These are phyloP conservation scores for Auxenochlorella protothecoides DNA, from an alignment of 139 green algal species.

Conservation along the genomic window DNA sequence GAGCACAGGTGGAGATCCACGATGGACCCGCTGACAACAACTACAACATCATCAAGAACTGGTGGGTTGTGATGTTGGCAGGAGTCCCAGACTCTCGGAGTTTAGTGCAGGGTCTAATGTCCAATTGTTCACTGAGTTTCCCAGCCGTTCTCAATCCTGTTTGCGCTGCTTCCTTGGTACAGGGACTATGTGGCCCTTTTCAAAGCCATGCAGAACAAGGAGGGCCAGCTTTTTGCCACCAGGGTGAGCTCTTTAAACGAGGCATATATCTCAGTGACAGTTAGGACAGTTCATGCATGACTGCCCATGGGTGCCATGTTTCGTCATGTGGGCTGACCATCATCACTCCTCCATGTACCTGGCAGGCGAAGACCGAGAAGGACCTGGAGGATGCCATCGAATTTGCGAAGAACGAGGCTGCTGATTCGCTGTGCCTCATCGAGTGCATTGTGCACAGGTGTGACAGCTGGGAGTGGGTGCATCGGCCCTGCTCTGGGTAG, in stretches of 20 bases:
- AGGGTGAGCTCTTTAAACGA: neutral
- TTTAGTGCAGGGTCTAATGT: no score
- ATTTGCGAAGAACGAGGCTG: constrained; percentile 14
- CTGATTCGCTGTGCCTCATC: constrained; percentile 58
- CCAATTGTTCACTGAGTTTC: no score
- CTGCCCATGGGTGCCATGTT: neutral
- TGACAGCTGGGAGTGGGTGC: neutral
- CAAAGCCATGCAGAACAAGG: constrained; percentile 36
- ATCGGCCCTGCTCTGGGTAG: neutral
- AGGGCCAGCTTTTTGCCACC: constrained; percentile 15
- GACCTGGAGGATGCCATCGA: constrained; percentile 49
- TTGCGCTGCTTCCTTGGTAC: no score
- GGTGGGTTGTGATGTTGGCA: no score
- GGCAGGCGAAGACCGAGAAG: constrained; percentile 44
- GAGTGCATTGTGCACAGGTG: constrained; percentile 36
- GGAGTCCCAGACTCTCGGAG: no score
- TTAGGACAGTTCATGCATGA: neutral
- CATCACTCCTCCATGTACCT: neutral
- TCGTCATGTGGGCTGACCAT: neutral
- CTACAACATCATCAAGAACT: constrained; percentile 47
- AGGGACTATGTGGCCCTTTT: constrained; percentile 54
- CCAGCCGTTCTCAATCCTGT: no score
- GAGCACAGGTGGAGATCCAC: constrained; percentile 55
- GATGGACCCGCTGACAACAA: constrained; percentile 25
- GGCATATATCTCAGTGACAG: no score